Percentiles rank a stretch among this genome's conserved stretches.
Evolutionary conservation across 2,329 filamentous ascomycete species (phyloP).

Genomic region (Bisporella sp.): DNA sequence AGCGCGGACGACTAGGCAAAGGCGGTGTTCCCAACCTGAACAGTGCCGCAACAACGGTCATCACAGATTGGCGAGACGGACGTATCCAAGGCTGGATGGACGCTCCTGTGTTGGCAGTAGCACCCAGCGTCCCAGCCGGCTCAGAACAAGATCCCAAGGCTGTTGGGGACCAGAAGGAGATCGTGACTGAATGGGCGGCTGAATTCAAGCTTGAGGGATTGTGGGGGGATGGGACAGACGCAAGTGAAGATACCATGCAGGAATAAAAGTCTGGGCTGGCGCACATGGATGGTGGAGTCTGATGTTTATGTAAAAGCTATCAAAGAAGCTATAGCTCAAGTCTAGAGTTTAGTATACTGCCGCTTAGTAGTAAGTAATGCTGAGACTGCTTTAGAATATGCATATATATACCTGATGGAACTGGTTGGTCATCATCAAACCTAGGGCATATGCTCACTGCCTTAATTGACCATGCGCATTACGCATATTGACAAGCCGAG

Average conservation of each 20-base stretch:
- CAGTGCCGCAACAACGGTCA: slow-evolving; percentile 83
- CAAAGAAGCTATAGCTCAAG: too few species aligned
- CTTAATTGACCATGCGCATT: too few species aligned
- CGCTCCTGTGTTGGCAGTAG: slow-evolving; percentile 59
- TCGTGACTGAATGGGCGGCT: slow-evolving; percentile 87
- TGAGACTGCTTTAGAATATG: too few species aligned
- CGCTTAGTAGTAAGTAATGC: too few species aligned
- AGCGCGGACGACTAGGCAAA: slow-evolving; percentile 79
- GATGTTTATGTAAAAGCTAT: too few species aligned
- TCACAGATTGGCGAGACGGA: slow-evolving; percentile 95
- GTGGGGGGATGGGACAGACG: slow-evolving; percentile 61
- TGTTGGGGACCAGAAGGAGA: slow-evolving; percentile 67
- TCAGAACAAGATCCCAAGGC: slow-evolving; percentile 36
- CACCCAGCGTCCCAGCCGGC: slow-evolving; percentile 26
- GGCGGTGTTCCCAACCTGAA: slow-evolving; percentile 86
- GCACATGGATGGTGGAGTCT: too few species aligned
- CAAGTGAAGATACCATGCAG: slow-evolving; percentile 23
- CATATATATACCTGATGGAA: too few species aligned
- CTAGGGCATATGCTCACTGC: too few species aligned
- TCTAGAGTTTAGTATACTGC: too few species aligned
- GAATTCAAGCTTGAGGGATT: slow-evolving; percentile 94
- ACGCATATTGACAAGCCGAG: too few species aligned
- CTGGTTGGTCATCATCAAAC: too few species aligned
- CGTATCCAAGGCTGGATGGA: slow-evolving; percentile 90
- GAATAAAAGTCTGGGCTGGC: slow-evolving; percentile 13